Conservation (phyloP, 2,329 filamentous ascomycete genomes). For the Fusarium hainanense region DNA sequence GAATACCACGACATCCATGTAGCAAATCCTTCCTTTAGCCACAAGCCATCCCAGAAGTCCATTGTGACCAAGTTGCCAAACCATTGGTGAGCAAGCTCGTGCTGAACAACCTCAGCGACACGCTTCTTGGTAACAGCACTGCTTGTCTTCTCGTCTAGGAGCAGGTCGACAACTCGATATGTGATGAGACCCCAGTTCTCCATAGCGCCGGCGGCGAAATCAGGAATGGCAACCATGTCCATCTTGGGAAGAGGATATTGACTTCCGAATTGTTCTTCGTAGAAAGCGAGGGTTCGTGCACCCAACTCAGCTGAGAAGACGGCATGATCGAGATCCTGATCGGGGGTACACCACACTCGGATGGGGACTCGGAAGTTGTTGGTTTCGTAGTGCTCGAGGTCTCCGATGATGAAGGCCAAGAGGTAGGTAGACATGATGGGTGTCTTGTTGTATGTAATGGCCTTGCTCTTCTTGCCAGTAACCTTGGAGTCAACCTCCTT, state of each 20-base stretch:
- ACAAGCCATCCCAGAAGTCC: constrained; percentile 98
- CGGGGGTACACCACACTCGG: constrained; percentile 91
- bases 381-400: constrained; percentile 93
- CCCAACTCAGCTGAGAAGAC: constrained; percentile 91
- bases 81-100: constrained; percentile 98
- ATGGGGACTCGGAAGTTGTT: constrained; percentile 92
- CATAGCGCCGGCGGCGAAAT: constrained; percentile 96
- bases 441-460: constrained; percentile 90
- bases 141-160: constrained; percentile 91
- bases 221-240: constrained; percentile 80
- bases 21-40: constrained; percentile 95
- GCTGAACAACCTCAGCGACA: constrained; percentile 94
- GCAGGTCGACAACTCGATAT: constrained; percentile 84
- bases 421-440: constrained; percentile 97
- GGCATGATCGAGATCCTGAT: constrained; percentile 89
- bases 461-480: constrained; percentile 74
- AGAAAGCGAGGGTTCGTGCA: constrained; percentile 89
- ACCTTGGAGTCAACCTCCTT: constrained; percentile 74
- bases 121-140: constrained; percentile 91
- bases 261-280: constrained; percentile 93
- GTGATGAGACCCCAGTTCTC: constrained; percentile 98
- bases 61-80: constrained; percentile 98
- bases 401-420: constrained; percentile 91
- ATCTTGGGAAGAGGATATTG: constrained; percentile 66
- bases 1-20: constrained; percentile 70